Evolutionary conservation across 2,329 filamentous ascomycete species (phyloP).

Genomic region (Escovopsis weberi): DNA sequence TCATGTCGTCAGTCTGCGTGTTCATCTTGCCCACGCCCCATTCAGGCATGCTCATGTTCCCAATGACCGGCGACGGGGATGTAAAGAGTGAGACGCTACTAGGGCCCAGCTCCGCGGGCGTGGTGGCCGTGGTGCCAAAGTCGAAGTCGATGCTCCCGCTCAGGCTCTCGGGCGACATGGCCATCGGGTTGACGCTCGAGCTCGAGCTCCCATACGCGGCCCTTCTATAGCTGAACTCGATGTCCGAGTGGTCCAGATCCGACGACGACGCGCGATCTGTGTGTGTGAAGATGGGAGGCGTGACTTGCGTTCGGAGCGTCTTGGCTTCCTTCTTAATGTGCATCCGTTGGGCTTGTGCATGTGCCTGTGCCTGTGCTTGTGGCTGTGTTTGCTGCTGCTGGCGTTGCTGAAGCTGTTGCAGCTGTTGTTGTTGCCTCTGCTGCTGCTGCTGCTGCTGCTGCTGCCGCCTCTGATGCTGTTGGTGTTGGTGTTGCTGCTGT

Average conservation of each 20-base stretch:
- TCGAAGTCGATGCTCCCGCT: conserved; percentile 23
- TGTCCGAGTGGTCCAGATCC: conserved; percentile 40
- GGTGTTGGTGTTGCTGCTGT: no score
- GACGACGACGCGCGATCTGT: conserved; percentile 38
- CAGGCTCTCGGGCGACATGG: conserved; percentile 40
- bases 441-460: conserved; percentile 3
- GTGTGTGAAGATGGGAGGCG: conserved; percentile 7
- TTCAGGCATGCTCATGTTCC: conserved; percentile 15
- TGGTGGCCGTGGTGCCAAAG: conserved; percentile 15
- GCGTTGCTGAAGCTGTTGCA: no score
- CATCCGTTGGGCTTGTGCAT: conserved; percentile 1
- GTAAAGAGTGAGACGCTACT: conserved; percentile 17
- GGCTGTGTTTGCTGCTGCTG: no score
- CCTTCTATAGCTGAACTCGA: conserved; percentile 39
- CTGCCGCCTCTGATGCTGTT: not conserved
- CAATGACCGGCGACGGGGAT: conserved; percentile 19
- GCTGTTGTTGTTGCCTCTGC: no score
- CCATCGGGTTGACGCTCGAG: conserved; percentile 21
- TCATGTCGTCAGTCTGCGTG: conserved; percentile 12
- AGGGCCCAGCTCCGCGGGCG: conserved; percentile 17
- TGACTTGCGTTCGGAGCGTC: not conserved
- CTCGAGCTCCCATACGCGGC: conserved; percentile 27
- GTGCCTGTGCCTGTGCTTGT: no score
- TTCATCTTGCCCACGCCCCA: conserved; percentile 16
- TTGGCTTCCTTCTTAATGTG: not conserved